Evolutionary conservation across 1,284 basidiomycete species (phyloP), one percentile per base, ranked within the genome.

Genomic region (Anthracocystis panici-leucophaei): DNA sequence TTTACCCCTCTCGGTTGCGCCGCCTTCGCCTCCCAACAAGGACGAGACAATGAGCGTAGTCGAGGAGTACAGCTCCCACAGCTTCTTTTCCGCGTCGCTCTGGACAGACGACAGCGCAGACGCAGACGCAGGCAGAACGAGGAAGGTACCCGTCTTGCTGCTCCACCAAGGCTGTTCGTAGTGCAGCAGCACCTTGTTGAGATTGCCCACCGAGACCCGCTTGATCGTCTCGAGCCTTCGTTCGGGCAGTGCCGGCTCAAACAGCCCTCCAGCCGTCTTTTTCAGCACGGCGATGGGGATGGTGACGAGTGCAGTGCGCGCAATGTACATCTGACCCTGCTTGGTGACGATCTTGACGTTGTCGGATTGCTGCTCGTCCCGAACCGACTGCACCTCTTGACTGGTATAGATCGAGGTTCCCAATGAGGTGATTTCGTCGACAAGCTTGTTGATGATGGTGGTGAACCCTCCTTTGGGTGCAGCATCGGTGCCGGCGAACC

Each of bases 111-210:
- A 23, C 1, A 57, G 60, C 25, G 84, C 59, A 81, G 18, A 86
- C 84, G 41, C 50, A 0, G 57, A 46, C 11, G 59, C 55, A 12
- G 72, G 59, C 45, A 88, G 82, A 62, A 88, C 81, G 25, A 85
- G 86, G 79, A 87, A 87, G 2, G 85, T 85, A 0, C 86, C 86
- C 9, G 82, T 72, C 6, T 76, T 76, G 7, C 81, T 77, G 11
- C 81, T 75, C 88, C 88, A 89, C 88, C 88, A 89, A 2, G 87
- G 84, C 1, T 72, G 38, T 0, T 82, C 66, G 77, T 88, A 88
- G 12, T 80, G 69, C 16, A 89, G 71, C 7, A 88, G 80, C 33
- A 78, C 86, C 4, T 67, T 63, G 75, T 83, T 87, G 8, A 78
- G 75, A 27, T 78, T 53, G 6, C 85, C 86, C 8, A 75, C 67